phyloP scores from a whole-genome alignment of 2,329 filamentous ascomycete species.

The Pseudogymnoascus pannorum region DNA sequence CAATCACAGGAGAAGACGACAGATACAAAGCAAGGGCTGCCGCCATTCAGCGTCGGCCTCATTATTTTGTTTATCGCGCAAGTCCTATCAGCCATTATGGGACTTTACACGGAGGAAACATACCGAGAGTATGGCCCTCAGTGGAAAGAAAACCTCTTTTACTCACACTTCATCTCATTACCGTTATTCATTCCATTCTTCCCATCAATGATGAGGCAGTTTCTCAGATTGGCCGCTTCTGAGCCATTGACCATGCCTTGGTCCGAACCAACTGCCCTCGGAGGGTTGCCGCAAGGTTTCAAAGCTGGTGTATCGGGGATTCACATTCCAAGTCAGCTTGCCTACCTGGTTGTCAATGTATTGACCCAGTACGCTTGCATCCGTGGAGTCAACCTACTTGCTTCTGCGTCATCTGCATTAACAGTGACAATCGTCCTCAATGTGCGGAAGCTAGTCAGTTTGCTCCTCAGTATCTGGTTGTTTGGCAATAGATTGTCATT shows the following conservation, averaged over 20 bases:
- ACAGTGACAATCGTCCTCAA: slow-evolving; percentile 97
- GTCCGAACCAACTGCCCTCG: slow-evolving; percentile 13
- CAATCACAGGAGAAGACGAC: background rate
- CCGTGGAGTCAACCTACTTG: slow-evolving; percentile 89
- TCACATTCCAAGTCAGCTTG: slow-evolving; percentile 60
- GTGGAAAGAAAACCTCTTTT: slow-evolving; percentile 96
- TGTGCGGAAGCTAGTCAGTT: slow-evolving; percentile 85
- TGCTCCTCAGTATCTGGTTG: slow-evolving; percentile 84
- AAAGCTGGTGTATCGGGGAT: slow-evolving; percentile 33
- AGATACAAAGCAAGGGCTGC: slow-evolving; percentile 27
- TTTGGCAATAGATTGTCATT: slow-evolving; percentile 78
- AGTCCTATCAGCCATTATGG: slow-evolving; percentile 86
- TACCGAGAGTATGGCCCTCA: slow-evolving; percentile 80
- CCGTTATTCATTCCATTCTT: slow-evolving; percentile 69
- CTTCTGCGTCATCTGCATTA: slow-evolving; percentile 78
- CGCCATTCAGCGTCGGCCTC: slow-evolving; percentile 62
- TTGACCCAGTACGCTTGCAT: slow-evolving; percentile 93
- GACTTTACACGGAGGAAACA: slow-evolving; percentile 85
- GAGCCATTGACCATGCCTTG: slow-evolving; percentile 47
- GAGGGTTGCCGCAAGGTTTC: slow-evolving; percentile 31
- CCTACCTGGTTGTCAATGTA: slow-evolving; percentile 68
- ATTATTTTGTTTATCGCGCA: slow-evolving; percentile 81
- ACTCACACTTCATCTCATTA: slow-evolving; percentile 70
- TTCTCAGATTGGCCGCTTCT: slow-evolving; percentile 55
- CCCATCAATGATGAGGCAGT: slow-evolving; percentile 57